Evolutionary conservation across 192 early-diverging fungal species (phyloP), one percentile per base, ranked within the genome.

Genomic region (Mortierella alpina): DNA sequence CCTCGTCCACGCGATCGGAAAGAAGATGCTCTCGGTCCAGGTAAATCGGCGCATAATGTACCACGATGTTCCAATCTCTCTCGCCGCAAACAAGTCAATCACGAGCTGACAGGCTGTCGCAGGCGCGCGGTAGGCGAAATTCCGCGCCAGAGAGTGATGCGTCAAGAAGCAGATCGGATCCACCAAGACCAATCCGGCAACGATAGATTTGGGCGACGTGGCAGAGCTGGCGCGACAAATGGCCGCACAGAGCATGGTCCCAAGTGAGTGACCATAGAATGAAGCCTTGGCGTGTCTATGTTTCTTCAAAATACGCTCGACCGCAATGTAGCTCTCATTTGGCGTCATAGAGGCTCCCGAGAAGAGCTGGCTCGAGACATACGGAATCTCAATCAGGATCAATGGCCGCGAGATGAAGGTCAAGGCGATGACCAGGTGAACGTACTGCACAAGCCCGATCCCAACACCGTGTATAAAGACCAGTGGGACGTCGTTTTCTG

Each of bases 381-480:
- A 82, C 0, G 91, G 89, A 12, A 92, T 67, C 56, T 93, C 87
- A 6, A 88, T 66, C 52, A 82, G 44, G 39, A 86, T 86, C 0
- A 88, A 22, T 5, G 85, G 85, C 2, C 87, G 67, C 22, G 84
- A 69, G 17, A 87, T 68, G 12, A 63, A 61, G 2, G 49, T 56
- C 41, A 92, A 59, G 4, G 81, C 68, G 15, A 64, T 61, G 20
- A 93, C 49, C 44, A 91, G 75, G 18, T 87, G 73, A 15, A 72
- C 31, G 68, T 93, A 92, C 39, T 77, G 75, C 7, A 83, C 51
- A 14, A 89, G 62, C 17, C 92, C 91, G 41, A 86, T 82, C 17
- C 90, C 91, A 48, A 93, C 84, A 4, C 92, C 92, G 63, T 91
- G 92, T 13, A 92, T 87, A 49, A 91, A 91, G 2, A 92, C 83